Percentiles rank a stretch among this genome's conserved stretches.
Conservation (phyloP, 164 flowering plant species). For the Tinospora cordifolia region DNA sequence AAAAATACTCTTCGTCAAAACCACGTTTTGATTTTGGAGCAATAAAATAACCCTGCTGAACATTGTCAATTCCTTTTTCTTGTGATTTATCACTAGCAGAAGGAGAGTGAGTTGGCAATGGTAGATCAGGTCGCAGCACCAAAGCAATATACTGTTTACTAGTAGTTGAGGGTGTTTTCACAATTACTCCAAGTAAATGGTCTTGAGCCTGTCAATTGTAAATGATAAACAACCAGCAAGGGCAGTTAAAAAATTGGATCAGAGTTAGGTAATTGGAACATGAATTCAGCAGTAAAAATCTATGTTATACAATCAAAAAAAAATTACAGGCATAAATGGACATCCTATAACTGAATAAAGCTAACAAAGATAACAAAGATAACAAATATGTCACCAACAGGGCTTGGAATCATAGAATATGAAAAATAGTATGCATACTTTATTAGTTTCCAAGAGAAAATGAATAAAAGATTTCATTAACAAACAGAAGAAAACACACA, state of each 20-base stretch:
- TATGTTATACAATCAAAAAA: not conserved
- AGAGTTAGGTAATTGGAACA: not conserved
- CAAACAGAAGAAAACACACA: too few relatives aligned
- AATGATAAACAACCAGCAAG: conserved; percentile 14
- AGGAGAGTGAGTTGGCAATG: conserved; percentile 25
- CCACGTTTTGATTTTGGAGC: conserved; percentile 61
- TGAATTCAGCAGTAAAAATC: not conserved
- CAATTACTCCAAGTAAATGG: conserved; percentile 83
- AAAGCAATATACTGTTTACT: conserved; percentile 61
- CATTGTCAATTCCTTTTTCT: conserved; percentile 31
- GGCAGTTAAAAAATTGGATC: not conserved
- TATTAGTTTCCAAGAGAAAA: too few relatives aligned
- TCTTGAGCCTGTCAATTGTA: conserved; percentile 55
- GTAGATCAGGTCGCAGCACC: conserved; percentile 61
- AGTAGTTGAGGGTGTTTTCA: conserved; percentile 50
- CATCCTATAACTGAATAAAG: not conserved
- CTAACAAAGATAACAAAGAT: not conserved
- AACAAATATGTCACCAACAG: too few relatives aligned
- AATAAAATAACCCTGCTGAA: conserved; percentile 47
- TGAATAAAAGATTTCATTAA: too few relatives aligned
- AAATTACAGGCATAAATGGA: not conserved
- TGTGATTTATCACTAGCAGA: conserved; percentile 26
- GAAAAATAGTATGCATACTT: too few relatives aligned
- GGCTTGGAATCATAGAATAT: too few relatives aligned
- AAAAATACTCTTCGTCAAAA: conserved; percentile 53